These are phyloP conservation scores for Chalara sp. DNA, from an alignment of 2,329 filamentous ascomycete species.

Conservation along the genomic window DNA sequence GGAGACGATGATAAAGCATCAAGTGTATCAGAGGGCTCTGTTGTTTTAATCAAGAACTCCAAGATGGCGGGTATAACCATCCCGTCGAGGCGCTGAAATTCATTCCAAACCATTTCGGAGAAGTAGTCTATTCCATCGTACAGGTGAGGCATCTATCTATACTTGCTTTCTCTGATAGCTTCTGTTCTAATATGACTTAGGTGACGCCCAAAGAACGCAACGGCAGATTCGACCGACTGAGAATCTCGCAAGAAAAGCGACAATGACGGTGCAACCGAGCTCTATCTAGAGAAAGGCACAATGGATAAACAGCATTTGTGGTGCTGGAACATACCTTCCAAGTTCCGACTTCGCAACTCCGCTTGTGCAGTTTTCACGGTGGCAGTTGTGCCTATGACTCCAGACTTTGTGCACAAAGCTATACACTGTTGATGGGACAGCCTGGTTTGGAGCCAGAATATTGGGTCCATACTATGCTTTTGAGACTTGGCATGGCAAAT, in stretches of 20 bases:
- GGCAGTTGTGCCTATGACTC: too few species aligned
- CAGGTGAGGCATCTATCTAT: background rate
- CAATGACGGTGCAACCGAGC: background rate
- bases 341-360: background rate
- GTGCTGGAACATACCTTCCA: background rate
- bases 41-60: background rate
- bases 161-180: background rate
- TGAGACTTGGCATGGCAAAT: too few species aligned
- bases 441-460: too few species aligned
- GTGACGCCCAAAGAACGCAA: background rate
- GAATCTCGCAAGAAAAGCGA: background rate
- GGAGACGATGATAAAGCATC: constrained; percentile 5
- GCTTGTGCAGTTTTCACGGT: background rate
- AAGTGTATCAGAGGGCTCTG: constrained; percentile 7
- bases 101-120: background rate
- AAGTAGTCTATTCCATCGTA: background rate
- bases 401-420: too few species aligned
- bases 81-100: background rate
- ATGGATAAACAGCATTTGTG: background rate
- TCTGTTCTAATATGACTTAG: background rate
- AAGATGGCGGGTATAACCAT: background rate
- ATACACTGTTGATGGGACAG: too few species aligned
- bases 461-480: too few species aligned
- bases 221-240: background rate
- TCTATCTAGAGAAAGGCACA: background rate